Base-by-base conservation (phyloP, 805 yeast genomes). In the Ogataea trehaloabstinens region DNA sequence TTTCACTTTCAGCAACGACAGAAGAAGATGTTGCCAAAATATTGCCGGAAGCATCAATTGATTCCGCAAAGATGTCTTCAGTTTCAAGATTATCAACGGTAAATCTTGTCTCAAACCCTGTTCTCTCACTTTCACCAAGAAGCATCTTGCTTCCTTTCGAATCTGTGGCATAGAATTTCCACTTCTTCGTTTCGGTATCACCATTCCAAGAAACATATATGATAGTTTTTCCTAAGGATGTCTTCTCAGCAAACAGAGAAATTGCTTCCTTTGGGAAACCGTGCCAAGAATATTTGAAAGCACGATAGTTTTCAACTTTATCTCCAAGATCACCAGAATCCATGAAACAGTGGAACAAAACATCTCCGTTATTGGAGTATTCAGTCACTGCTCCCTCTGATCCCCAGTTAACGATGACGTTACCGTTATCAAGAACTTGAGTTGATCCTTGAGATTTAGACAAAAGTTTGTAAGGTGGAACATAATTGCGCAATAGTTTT, bases 311-410 rank as follows among this genome's bases (percentile, higher is more conserved):
- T 34, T 62, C 63, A 4, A 51, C 62, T 15, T 38, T 42, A 2
- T 40, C 48, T 5, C 59, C 63, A 18, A 53, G 41, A 2, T 37
- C 38, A 4, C 58, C 65, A 4, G 68, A 61, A 35, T 63, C 67
- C 35, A 45, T 51, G 34, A 48, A 58, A 1, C 69, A 64, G 37
- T 58, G 61, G 47, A 63, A 63, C 13, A 63, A 48, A 11, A 59
- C 45, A 13, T 60, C 46, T 7, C 61, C 67, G 4, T 56, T 45
- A 7, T 28, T 27, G 40, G 56, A 51, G 35, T 45, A 60, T 38
- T 66, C 68, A 10, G 69, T 63, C n/a, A 64, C 56, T 4, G 66
- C 64, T 28, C 69, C 68, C 16, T 52, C 63, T 2, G 69, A 61
- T 4, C 69, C 70, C 67, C 68, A 64, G 37, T 60, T 62, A 17